Percentiles rank a stretch among this genome's conserved stretches.
Evolutionary conservation across 495 filamentous ascomycete species (phyloP).

Genomic region (Podospora pseudoanserina): DNA sequence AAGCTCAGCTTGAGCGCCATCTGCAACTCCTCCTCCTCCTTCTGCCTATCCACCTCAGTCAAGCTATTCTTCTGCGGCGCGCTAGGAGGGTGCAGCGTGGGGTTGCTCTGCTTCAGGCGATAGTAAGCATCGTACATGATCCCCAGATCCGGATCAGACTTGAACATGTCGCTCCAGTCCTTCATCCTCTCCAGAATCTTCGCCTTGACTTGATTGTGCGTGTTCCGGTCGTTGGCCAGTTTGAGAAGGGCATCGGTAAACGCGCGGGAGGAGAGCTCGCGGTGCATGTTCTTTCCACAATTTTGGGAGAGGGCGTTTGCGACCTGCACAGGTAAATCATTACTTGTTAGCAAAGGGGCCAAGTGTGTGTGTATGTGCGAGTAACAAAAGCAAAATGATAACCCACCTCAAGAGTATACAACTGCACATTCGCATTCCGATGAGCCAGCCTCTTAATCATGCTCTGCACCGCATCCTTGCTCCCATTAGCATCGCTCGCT

Average conservation of each 20-base stretch:
- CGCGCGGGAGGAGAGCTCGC: constrained; percentile 87
- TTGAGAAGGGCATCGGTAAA: constrained; percentile 94
- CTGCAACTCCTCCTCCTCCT: constrained; percentile 96
- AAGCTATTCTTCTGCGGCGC: constrained; percentile 89
- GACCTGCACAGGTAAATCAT: constrained; percentile 48
- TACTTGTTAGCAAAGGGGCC: background rate
- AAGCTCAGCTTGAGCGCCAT: constrained; percentile 91
- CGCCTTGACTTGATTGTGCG: constrained; percentile 91
- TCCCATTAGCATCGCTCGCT: constrained; percentile 51
- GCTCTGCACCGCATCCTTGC: constrained; percentile 88
- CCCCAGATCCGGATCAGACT: constrained; percentile 82
- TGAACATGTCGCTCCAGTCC: constrained; percentile 94
- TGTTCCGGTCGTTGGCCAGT: constrained; percentile 89
- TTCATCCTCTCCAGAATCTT: constrained; percentile 96
- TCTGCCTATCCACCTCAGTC: constrained; percentile 83
- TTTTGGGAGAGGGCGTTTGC: constrained; percentile 94
- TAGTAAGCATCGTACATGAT: constrained; percentile 97
- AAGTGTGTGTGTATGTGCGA: too few relatives aligned
- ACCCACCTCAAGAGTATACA: constrained; percentile 90
- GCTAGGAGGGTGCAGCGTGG: constrained; percentile 85
- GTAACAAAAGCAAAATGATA: background rate
- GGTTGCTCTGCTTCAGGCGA: constrained; percentile 80
- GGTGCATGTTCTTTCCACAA: constrained; percentile 85
- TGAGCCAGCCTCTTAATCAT: constrained; percentile 96
- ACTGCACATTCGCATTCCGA: constrained; percentile 97